Conservation (phyloP, 805 yeast genomes). For the Yarrowia alimentaria region DNA sequence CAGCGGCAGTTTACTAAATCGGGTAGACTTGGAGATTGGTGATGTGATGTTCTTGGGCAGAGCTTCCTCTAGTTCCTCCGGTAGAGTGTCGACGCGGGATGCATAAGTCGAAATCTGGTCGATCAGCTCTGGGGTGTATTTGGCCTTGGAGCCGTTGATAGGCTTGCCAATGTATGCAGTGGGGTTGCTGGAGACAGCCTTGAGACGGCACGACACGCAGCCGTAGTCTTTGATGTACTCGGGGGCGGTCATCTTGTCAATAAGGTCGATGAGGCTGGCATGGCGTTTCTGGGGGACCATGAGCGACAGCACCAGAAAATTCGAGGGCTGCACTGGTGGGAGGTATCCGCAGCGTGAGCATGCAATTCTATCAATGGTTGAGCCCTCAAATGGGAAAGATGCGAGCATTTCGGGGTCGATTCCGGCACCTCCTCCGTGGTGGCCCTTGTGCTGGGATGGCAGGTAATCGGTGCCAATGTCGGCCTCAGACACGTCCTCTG, state of each 20-base stretch:
- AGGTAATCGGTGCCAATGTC: slow-evolving; percentile 23
- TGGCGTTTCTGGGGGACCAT: slow-evolving; percentile 61
- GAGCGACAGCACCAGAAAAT: slow-evolving; percentile 66
- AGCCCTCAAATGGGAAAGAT: slow-evolving; percentile 62
- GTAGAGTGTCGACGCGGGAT: slow-evolving; percentile 50
- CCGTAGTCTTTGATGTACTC: slow-evolving; percentile 71
- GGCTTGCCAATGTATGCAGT: slow-evolving; percentile 22
- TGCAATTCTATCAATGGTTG: slow-evolving; percentile 60
- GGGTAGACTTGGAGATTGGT: slow-evolving; percentile 63
- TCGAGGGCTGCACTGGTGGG: slow-evolving; percentile 52
- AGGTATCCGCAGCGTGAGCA: slow-evolving; percentile 66
- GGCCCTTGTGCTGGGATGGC: no score
- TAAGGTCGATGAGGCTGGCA: slow-evolving; percentile 52
- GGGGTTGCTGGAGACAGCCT: slow-evolving; percentile 30
- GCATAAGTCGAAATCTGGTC: slow-evolving; percentile 43
- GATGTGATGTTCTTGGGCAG: slow-evolving; percentile 53
- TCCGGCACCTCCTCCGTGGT: no score
- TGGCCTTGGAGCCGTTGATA: slow-evolving; percentile 41
- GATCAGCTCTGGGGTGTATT: slow-evolving; percentile 36
- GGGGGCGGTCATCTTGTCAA: slow-evolving; percentile 59
- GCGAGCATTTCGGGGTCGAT: slow-evolving; percentile 10
- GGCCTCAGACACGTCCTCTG: no score
- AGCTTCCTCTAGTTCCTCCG: slow-evolving; percentile 42
- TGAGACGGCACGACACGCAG: slow-evolving; percentile 67
- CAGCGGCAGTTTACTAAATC: slow-evolving; percentile 64